Evolutionary conservation across 1,139 yeast genomes (phyloP).

Genomic region (Pichia norvegensis): DNA sequence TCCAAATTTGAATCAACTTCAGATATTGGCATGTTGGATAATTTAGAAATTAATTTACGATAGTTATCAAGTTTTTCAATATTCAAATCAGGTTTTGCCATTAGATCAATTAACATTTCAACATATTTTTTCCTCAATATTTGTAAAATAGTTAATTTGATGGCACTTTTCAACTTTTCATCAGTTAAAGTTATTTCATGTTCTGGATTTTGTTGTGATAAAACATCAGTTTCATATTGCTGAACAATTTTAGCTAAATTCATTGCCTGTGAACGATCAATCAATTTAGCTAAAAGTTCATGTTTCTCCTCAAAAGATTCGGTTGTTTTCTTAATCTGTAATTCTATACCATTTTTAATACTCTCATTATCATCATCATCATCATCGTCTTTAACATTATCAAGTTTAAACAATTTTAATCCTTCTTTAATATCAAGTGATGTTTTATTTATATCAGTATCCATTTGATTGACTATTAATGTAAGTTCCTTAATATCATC

Average conservation of each 20-base stretch:
- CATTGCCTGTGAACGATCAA: constrained; percentile 51
- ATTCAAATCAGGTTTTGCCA: constrained; percentile 32
- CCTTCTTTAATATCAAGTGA: constrained; percentile 18
- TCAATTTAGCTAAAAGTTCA: constrained; percentile 33
- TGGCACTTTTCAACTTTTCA: neutral
- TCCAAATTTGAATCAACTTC: constrained; percentile 68
- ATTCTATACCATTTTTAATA: neutral
- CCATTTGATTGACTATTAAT: constrained; percentile 24
- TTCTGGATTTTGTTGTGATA: neutral
- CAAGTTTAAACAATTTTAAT: neutral
- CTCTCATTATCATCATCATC: neutral
- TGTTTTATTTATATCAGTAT: constrained; percentile 23
- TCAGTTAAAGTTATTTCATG: neutral
- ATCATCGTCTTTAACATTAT: neutral
- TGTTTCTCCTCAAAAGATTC: constrained; percentile 31
- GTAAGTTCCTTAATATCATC: constrained; percentile 28
- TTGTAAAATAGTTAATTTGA: constrained; percentile 41
- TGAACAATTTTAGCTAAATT: constrained; percentile 43
- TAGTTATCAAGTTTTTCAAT: constrained; percentile 67
- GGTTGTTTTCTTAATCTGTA: constrained; percentile 31
- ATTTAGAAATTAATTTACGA: constrained; percentile 67
- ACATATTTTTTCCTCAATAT: constrained; percentile 37
- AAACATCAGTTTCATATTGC: constrained; percentile 32
- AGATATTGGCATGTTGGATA: constrained; percentile 73
- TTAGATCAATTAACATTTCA: constrained; percentile 37